Base-by-base conservation (phyloP, 1,284 basidiomycete genomes). In the Marasmius fiardii region DNA sequence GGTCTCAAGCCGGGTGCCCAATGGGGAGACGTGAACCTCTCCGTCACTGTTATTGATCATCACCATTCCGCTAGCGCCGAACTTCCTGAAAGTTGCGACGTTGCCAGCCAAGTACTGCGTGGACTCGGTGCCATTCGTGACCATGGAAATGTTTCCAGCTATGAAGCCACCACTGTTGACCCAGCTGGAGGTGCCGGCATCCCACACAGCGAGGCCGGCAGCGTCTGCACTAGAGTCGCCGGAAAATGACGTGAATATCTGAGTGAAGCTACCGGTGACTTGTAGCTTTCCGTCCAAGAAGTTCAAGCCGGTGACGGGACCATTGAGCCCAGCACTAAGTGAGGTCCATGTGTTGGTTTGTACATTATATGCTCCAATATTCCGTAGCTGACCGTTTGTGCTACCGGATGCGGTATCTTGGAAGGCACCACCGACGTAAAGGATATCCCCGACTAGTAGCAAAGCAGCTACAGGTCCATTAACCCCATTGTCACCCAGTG, bases 351-450 rank as follows among this genome's bases (percentile, higher is more conserved):
- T 67, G 58, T 87, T 82, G 37, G 75, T 74, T 47, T 72, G 65
- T 2, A 93, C 74, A 63, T 95, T 82, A 73, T 96, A 99, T 54
- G 83, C 66, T 0, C 89, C 93, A 39, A 98, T 70, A 55, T 88
- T 80, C 43, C 73, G 71, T 10, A 95, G 73, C 12, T 69, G 72
- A 52, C 83, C 81, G 43, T 76, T 71, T 1, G 77, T 81, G 0
- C 83, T 78, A 33, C 76, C 71, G 6, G 79, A 71, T 4, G 74
- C 72, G 0, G 92, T 92, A 60, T 88, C 83, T 1, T 79, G 82
- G 73, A 98, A 99, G 2, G 85, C 77, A 1, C 95, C 95, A 33
- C 93, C 95, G 45, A 95, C 85, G 67, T 83, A 98, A 26, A 98
- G 71, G 8, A 73, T 77, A 63, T 84, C 79, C 37, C 79, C 87